A percentile compares a stretch with the other conserved stretches of the same genome.
These are phyloP conservation scores for Pluteus cervinus DNA, from an alignment of 768 basidiomycete genomes.

Conservation along the genomic window DNA sequence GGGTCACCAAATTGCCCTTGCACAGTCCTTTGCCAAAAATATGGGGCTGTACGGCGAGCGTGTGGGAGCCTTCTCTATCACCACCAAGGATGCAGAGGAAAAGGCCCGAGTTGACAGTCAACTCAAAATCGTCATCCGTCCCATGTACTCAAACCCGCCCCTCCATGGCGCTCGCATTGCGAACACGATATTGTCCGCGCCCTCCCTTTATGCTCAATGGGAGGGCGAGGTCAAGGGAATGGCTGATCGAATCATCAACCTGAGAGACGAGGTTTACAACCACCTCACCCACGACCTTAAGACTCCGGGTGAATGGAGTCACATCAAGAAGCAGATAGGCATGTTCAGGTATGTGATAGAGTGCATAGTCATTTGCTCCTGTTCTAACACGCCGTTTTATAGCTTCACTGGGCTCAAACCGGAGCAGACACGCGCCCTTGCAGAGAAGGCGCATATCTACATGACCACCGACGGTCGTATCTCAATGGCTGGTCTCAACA, in stretches of 20 bases:
- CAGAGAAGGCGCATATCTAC: conserved; percentile 87
- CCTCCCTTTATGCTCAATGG: conserved; percentile 80
- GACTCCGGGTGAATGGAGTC: conserved; percentile 93
- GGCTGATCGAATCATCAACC: conserved; percentile 92
- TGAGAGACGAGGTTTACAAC: conserved; percentile 81
- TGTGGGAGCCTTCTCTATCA: conserved; percentile 92
- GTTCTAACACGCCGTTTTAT: conserved; percentile 5
- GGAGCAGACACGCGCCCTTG: conserved; percentile 74
- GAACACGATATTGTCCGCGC: conserved; percentile 71
- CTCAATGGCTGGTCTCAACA: conserved; percentile 90
- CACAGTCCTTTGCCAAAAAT: conserved; percentile 98
- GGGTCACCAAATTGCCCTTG: conserved; percentile 85
- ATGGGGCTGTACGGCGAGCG: conserved; percentile 99
- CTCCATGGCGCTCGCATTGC: conserved; percentile 85
- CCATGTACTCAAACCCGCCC: conserved; percentile 98
- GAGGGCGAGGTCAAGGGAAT: conserved; percentile 90
- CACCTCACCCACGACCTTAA: conserved; percentile 69
- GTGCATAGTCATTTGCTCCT: neutral
- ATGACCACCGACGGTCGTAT: conserved; percentile 94
- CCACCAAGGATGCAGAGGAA: conserved; percentile 61
- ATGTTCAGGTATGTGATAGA: conserved; percentile 79
- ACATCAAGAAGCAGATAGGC: conserved; percentile 94
- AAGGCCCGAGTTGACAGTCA: conserved; percentile 88
- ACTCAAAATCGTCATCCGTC: conserved; percentile 90
- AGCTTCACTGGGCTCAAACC: conserved; percentile 85